Evolutionary conservation across 495 filamentous ascomycete genomes (phyloP).

Genomic region (Cercophora scortea): DNA sequence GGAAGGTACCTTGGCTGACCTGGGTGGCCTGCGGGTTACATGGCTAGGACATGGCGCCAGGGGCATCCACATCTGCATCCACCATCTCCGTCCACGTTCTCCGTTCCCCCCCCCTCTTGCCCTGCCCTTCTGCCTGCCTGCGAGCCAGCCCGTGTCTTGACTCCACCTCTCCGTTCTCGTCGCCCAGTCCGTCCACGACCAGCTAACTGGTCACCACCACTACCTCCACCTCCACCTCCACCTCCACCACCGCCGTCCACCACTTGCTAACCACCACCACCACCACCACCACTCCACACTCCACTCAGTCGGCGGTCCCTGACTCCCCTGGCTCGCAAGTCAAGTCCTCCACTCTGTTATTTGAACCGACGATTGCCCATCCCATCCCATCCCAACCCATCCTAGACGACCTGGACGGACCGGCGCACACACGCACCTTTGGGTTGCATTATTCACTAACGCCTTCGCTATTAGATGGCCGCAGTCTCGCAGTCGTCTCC

Average conservation of each 20-base stretch:
- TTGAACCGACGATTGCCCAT: conserved; percentile 23
- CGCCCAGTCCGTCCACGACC: neutral
- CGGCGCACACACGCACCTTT: conserved; percentile 13
- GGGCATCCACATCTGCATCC: no score
- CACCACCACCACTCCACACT: neutral
- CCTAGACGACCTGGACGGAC: neutral
- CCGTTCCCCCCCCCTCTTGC: neutral
- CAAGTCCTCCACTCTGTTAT: conserved; percentile 13
- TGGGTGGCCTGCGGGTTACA: no score
- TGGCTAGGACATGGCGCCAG: no score
- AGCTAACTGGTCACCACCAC: no score
- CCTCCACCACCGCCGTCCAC: neutral
- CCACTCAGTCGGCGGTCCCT: conserved; percentile 5
- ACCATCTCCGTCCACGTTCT: neutral
- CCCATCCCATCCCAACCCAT: conserved; percentile 5
- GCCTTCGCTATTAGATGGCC: conserved; percentile 30
- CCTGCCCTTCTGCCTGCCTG: neutral
- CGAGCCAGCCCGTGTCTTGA: no score
- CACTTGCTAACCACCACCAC: neutral
- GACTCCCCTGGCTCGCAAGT: no score
- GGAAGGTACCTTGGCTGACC: no score
- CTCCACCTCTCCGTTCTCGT: neutral
- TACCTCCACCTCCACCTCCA: neutral
- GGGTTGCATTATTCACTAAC: conserved; percentile 13
- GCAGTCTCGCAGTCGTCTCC: conserved; percentile 23